A percentile compares a stretch with the other conserved stretches of the same genome.
Evolutionary conservation across 768 basidiomycete species (phyloP).

Genomic region (Calocera viscosa): DNA sequence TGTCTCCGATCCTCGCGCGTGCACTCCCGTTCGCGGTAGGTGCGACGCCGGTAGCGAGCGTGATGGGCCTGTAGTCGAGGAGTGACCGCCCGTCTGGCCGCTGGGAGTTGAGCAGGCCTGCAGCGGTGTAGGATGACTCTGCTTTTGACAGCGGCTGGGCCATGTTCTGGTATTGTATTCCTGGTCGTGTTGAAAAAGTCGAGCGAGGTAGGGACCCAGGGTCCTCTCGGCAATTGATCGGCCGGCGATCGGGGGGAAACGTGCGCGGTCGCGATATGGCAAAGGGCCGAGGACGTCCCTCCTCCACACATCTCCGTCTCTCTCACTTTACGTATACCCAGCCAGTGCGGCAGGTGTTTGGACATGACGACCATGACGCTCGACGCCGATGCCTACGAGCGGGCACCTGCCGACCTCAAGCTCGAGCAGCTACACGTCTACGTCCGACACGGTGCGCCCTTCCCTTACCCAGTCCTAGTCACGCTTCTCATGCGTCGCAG

Average conservation of each 20-base stretch:
- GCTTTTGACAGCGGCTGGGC: slow-evolving; percentile 48
- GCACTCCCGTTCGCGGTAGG: slow-evolving; percentile 81
- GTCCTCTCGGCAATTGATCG: neutral
- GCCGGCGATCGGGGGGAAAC: neutral
- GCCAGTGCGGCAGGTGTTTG: neutral
- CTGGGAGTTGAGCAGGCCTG: slow-evolving; percentile 52
- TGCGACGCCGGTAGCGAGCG: slow-evolving; percentile 63
- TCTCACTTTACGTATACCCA: neutral
- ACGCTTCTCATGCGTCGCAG: slow-evolving; percentile 26
- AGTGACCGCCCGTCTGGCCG: slow-evolving; percentile 65
- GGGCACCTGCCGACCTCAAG: slow-evolving; percentile 41
- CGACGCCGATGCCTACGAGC: slow-evolving; percentile 49
- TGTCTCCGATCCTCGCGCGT: slow-evolving; percentile 59
- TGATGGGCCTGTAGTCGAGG: slow-evolving; percentile 52
- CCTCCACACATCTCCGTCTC: neutral
- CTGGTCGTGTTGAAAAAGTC: too few species aligned
- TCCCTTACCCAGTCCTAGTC: neutral
- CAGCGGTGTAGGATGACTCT: slow-evolving; percentile 62
- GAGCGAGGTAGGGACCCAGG: neutral
- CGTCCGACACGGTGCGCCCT: slow-evolving; percentile 52
- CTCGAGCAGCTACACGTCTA: slow-evolving; percentile 65
- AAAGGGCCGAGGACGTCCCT: too few species aligned
- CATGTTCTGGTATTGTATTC: too few species aligned
- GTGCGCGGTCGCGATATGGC: too few species aligned
- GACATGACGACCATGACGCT: slow-evolving; percentile 27